phyloP scores from a whole-genome alignment of 2,329 filamentous ascomycete species.

The Claviceps digitariae region DNA sequence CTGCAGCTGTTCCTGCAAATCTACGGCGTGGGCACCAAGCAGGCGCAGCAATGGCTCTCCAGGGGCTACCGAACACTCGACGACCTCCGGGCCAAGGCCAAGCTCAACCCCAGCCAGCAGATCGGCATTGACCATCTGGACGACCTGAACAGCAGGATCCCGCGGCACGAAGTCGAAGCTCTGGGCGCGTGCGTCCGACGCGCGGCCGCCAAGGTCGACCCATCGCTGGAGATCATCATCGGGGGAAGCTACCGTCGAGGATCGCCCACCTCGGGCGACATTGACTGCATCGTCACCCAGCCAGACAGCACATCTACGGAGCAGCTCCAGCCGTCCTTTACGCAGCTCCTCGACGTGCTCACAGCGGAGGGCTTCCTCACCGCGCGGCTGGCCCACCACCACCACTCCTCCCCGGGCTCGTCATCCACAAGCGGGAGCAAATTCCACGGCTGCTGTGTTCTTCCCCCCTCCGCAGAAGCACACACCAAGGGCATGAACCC shows the following conservation, averaged over 20 bases:
- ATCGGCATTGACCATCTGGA: conserved; percentile 68
- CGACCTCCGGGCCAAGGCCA: conserved; percentile 49
- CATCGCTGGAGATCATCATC: conserved; percentile 54
- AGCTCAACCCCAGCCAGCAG: conserved; percentile 54
- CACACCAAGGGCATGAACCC: conserved; percentile 14
- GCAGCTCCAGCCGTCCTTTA: conserved; percentile 49
- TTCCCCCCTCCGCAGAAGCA: conserved; percentile 31
- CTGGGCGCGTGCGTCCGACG: conserved; percentile 52
- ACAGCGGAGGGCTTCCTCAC: conserved; percentile 53
- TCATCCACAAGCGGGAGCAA: conserved; percentile 52
- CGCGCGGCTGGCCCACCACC: conserved; percentile 19
- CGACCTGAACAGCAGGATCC: conserved; percentile 69
- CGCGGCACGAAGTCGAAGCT: conserved; percentile 57
- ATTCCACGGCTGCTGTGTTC: conserved; percentile 75
- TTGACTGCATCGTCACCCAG: conserved; percentile 75
- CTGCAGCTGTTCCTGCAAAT: conserved; percentile 62
- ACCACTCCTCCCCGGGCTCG: conserved; percentile 23
- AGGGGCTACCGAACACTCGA: conserved; percentile 62
- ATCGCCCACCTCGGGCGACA: conserved; percentile 59
- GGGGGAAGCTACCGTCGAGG: conserved; percentile 80
- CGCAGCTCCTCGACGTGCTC: conserved; percentile 48
- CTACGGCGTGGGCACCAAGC: conserved; percentile 60
- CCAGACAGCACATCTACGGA: conserved; percentile 35
- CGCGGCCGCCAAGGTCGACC: conserved; percentile 47
- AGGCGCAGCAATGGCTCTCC: conserved; percentile 64